Percentiles rank a stretch among this genome's conserved stretches.
These are phyloP conservation scores for Elasticomyces elasticus DNA, from an alignment of 495 filamentous ascomycete species.

Conservation along the genomic window DNA sequence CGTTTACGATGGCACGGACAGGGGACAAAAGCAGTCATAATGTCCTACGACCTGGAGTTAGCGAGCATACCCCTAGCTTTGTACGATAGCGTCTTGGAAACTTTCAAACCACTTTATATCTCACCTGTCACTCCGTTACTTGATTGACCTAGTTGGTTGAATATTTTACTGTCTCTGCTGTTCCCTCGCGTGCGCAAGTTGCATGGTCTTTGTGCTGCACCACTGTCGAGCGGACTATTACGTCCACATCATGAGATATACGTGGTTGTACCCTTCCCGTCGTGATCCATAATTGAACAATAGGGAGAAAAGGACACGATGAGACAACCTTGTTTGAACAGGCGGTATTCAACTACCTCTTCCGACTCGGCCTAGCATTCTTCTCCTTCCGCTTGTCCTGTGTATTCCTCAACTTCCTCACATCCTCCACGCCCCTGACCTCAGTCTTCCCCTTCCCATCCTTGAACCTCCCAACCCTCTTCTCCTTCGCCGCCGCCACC, in stretches of 20 bases:
- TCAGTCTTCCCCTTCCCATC: conserved; percentile 62
- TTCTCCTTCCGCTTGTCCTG: conserved; percentile 72
- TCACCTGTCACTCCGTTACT: too few relatives aligned
- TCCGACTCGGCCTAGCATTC: conserved; percentile 63
- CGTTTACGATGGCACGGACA: neutral
- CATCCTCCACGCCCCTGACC: conserved; percentile 70
- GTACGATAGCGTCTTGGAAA: neutral
- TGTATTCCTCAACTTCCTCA: conserved; percentile 66
- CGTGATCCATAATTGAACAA: too few relatives aligned
- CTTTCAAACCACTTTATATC: too few relatives aligned
- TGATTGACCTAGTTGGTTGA: too few relatives aligned
- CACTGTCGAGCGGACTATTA: too few relatives aligned
- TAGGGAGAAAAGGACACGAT: neutral
- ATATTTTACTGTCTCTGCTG: too few relatives aligned
- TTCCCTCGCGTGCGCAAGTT: too few relatives aligned
- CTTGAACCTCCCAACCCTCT: conserved; percentile 57
- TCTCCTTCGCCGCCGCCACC: conserved; percentile 76
- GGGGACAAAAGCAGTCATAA: neutral
- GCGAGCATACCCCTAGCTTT: neutral
- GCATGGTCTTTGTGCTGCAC: too few relatives aligned
- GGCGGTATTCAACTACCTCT: neutral
- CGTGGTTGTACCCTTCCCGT: too few relatives aligned
- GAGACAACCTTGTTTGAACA: too few relatives aligned
- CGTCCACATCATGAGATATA: too few relatives aligned
- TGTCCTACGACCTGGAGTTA: neutral